Base-by-base conservation (phyloP, 495 filamentous ascomycete species). In the Schizothecium vesticola region DNA sequence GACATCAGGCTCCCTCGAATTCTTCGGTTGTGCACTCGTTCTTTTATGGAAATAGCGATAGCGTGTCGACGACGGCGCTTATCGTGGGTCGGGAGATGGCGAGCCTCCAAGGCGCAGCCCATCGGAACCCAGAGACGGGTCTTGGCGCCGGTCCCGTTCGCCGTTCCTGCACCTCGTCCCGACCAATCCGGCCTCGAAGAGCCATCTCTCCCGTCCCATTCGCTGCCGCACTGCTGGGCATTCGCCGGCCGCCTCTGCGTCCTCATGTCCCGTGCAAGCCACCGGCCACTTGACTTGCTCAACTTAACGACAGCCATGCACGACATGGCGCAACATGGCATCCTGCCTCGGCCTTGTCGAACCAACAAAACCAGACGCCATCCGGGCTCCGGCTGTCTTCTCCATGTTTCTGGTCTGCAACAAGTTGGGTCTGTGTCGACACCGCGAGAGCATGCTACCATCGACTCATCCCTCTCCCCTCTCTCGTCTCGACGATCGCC, bases 61-160 rank as follows among this genome's bases (percentile, higher is more conserved):
- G 63, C 63, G 63, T 65, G 63, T 43, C 4, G 43, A 19, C 22
- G 63, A 16, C 51, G 63, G 63, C 63, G 63, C 63, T 65, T 65
- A 58, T 65, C 26, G 63, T 65, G 36, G 36, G 31, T 65, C 56
- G 43, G 55, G 55, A 65, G 63, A 65, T 65, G 51, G 63, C 63
- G 51, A 65, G 19, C 55, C 51, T 51, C 43, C 55, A 55, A 31
- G 10, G 3, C 36, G 51, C 55, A 29, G 55, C 63, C 63, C 63
- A 65, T 65, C 23, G 55, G 63, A 65, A 29, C 24, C 21, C 63
- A 65, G 63, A 65, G 51, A 28, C 22, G 25, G 23, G 36, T 65
- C 63, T 65, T 65, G 63, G 63, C 63, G 21, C n/a, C 16, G 3
- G 13, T 55, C 12, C 51, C 51, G 43, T 55, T 65, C 61, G 63